These are phyloP conservation scores for Saccharomycopsis synnaedendra DNA, from an alignment of 805 yeast species.

Conservation along the genomic window DNA sequence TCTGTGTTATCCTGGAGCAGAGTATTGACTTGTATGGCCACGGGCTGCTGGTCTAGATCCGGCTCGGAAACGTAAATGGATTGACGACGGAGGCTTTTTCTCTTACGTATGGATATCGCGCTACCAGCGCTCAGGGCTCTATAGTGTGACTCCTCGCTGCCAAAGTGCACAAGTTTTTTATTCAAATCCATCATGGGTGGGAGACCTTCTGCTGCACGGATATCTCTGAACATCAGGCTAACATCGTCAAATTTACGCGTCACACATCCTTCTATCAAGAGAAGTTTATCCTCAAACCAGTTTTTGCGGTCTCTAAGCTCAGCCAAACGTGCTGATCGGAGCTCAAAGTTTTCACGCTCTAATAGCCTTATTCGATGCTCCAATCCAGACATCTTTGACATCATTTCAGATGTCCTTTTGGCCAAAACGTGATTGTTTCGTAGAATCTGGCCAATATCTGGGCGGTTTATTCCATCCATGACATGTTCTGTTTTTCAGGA, in stretches of 20 bases:
- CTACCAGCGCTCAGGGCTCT: not conserved
- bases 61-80: not conserved
- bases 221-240: constrained; percentile 28
- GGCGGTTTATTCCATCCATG: no score
- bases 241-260: constrained; percentile 34
- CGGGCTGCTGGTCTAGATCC: no score
- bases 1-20: no score
- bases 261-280: constrained; percentile 30
- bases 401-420: constrained; percentile 41
- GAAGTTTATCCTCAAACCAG: constrained; percentile 28
- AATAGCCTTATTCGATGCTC: constrained; percentile 40
- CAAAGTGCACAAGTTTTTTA: not conserved
- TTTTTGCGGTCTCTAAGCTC: constrained; percentile 22
- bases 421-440: constrained; percentile 44
- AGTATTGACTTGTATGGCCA: no score
- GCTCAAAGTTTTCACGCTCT: constrained; percentile 36
- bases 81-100: constrained; percentile 11
- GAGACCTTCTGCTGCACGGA: constrained; percentile 18
- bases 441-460: not conserved
- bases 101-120: not conserved
- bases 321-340: constrained; percentile 27
- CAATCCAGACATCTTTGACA: constrained; percentile 38
- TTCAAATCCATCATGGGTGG: constrained; percentile 1
- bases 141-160: no score
- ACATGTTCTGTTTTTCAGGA: no score